Percentiles rank a stretch among this genome's conserved stretches.
phyloP scores from a whole-genome alignment of 177 flowering plant species.

The Vitis hybrid region DNA sequence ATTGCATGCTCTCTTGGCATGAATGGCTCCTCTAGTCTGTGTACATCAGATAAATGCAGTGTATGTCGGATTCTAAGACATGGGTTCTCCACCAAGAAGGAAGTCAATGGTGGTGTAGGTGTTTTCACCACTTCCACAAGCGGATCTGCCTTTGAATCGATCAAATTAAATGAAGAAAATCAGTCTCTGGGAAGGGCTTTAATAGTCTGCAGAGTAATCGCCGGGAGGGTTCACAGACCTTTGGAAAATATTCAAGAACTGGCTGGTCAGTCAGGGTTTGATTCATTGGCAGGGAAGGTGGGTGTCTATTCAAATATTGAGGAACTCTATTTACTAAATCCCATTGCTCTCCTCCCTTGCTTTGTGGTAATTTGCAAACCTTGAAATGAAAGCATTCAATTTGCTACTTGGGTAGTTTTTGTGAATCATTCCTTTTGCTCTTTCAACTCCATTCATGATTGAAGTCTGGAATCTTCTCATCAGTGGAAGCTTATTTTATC shows the following conservation, averaged over 20 bases:
- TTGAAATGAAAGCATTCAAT: background rate
- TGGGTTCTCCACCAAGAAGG: slow-evolving; percentile 74
- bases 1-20: slow-evolving; percentile 72
- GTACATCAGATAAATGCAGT: slow-evolving; percentile 62
- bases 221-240: slow-evolving; percentile 88
- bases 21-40: slow-evolving; percentile 62
- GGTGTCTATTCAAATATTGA: slow-evolving; percentile 52
- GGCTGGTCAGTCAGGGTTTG: slow-evolving; percentile 68
- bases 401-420: too few relatives aligned
- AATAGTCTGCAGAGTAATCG: slow-evolving; percentile 91
- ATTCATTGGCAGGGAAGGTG: slow-evolving; percentile 86
- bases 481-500: too few relatives aligned
- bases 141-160: slow-evolving; percentile 69
- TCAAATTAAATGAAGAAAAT: slow-evolving; percentile 39
- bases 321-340: slow-evolving; percentile 55
- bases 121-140: slow-evolving; percentile 90
- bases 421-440: too few relatives aligned
- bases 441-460: too few relatives aligned
- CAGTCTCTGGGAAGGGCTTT: slow-evolving; percentile 50
- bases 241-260: slow-evolving; percentile 73
- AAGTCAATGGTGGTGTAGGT: slow-evolving; percentile 54
- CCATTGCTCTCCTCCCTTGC: slow-evolving; percentile 72
- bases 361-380: slow-evolving; percentile 59
- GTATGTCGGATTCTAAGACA: slow-evolving; percentile 71
- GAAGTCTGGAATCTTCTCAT: too few relatives aligned